phyloP scores from a whole-genome alignment of 2,329 filamentous ascomycete species.

The Penicillium janthinellum region DNA sequence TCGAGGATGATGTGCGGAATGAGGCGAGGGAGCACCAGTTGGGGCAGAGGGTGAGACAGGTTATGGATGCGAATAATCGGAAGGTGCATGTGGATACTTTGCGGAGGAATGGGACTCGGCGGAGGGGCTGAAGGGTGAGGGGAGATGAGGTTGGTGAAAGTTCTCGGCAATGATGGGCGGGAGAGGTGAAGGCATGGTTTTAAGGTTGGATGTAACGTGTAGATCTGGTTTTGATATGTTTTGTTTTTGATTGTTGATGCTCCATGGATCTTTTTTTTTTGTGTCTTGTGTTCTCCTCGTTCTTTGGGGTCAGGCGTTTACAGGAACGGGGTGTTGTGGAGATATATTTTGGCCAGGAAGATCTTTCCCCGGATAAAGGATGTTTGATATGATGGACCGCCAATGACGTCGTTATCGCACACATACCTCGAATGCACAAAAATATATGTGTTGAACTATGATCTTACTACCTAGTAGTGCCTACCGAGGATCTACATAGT shows the following conservation, averaged over 20 bases:
- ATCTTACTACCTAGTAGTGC: too few species aligned
- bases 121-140: neutral
- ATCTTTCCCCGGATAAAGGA: slow-evolving; percentile 7
- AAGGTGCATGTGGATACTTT: slow-evolving; percentile 28
- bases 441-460: neutral
- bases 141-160: neutral
- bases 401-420: slow-evolving; percentile 15
- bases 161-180: too few species aligned
- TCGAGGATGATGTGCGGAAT: slow-evolving; percentile 54
- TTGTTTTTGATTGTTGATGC: too few species aligned
- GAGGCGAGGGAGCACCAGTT: slow-evolving; percentile 40
- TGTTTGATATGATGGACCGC: neutral
- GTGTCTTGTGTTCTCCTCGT: neutral
- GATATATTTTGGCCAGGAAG: neutral
- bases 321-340: neutral
- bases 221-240: neutral
- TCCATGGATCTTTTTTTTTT: neutral
- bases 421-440: slow-evolving; percentile 3
- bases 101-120: slow-evolving; percentile 14
- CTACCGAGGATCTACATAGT: too few species aligned
- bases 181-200: neutral
- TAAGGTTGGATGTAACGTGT: neutral
- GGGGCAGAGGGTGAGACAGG: slow-evolving; percentile 34
- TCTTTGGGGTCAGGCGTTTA: neutral
- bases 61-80: slow-evolving; percentile 35